Evolutionary conservation across 257 asterid genomes (phyloP).

Genomic region (Coffea eugenioides): DNA sequence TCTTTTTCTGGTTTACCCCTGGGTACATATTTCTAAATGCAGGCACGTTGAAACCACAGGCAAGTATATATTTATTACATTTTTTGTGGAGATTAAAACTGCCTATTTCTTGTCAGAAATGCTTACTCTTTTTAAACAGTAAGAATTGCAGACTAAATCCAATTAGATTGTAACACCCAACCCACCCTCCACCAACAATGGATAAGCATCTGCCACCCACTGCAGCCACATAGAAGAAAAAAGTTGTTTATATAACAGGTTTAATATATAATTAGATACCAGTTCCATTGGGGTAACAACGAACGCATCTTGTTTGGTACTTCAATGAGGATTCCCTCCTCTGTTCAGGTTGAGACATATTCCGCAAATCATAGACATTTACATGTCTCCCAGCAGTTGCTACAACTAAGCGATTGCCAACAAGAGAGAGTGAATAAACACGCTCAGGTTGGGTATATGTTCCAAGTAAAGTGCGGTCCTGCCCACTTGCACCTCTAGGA

Average conservation of each 20-base stretch:
- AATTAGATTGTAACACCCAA: neutral
- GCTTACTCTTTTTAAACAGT: neutral
- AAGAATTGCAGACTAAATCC: neutral
- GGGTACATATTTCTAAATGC: neutral
- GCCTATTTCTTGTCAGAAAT: neutral
- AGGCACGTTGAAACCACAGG: neutral
- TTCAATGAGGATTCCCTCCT: slow-evolving; percentile 92
- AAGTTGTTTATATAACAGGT: slow-evolving; percentile 5
- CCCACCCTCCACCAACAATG: neutral
- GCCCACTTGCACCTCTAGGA: slow-evolving; percentile 96
- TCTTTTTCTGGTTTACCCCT: neutral
- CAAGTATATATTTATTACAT: neutral
- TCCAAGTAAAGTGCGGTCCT: slow-evolving; percentile 82
- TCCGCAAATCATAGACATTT: slow-evolving; percentile 82
- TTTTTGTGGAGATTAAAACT: neutral
- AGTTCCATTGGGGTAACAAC: slow-evolving; percentile 93
- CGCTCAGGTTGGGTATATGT: slow-evolving; percentile 95
- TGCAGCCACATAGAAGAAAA: neutral
- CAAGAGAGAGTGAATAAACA: slow-evolving; percentile 84
- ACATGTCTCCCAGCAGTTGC: slow-evolving; percentile 99
- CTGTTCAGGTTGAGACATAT: slow-evolving; percentile 96
- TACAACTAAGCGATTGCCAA: slow-evolving; percentile 82
- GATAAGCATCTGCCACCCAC: neutral
- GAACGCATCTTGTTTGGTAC: slow-evolving; percentile 90
- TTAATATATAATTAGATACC: slow-evolving; percentile 35